phyloP scores from a whole-genome alignment of 1,284 basidiomycete genomes.

The Papiliotrema terrestris region DNA sequence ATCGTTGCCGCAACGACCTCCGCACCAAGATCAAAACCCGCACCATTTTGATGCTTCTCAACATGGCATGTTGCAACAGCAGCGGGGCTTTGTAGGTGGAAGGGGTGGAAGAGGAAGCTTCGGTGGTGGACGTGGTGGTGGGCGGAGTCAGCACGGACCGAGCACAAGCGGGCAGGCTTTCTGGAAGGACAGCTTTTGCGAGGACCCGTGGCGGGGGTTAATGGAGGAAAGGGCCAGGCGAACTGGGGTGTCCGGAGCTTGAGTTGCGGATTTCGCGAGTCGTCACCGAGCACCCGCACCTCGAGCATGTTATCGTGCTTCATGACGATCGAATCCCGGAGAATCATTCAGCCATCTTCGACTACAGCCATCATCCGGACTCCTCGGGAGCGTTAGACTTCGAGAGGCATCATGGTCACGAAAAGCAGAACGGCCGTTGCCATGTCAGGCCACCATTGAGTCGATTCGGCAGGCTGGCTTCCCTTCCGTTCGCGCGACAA shows the following conservation, averaged over 20 bases:
- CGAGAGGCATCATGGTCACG: too few relatives aligned
- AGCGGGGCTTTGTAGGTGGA: background rate
- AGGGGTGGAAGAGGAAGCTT: constrained; percentile 7
- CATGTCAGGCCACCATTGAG: too few relatives aligned
- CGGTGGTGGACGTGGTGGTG: constrained; percentile 5
- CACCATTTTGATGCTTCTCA: background rate
- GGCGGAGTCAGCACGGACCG: constrained; percentile 1
- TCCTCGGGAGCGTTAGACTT: too few relatives aligned
- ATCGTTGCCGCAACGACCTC: background rate
- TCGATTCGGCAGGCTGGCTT: too few relatives aligned
- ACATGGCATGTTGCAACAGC: background rate
- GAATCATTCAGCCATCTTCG: too few relatives aligned
- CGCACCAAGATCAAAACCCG: constrained; percentile 1
- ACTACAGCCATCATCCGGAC: too few relatives aligned
- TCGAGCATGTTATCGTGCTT: too few relatives aligned
- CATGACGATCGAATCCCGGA: too few relatives aligned
- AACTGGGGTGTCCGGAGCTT: background rate
- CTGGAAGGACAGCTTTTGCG: constrained; percentile 35
- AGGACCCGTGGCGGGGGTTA: constrained; percentile 38
- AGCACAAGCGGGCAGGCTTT: constrained; percentile 12
- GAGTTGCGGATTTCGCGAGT: too few relatives aligned
- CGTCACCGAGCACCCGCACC: too few relatives aligned
- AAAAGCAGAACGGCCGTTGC: too few relatives aligned
- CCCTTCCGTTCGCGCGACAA: too few relatives aligned
- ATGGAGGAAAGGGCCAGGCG: constrained; percentile 3